These are phyloP conservation scores for Glycyrrhiza uralensis DNA, from an alignment of 306 rosid species.

Conservation along the genomic window DNA sequence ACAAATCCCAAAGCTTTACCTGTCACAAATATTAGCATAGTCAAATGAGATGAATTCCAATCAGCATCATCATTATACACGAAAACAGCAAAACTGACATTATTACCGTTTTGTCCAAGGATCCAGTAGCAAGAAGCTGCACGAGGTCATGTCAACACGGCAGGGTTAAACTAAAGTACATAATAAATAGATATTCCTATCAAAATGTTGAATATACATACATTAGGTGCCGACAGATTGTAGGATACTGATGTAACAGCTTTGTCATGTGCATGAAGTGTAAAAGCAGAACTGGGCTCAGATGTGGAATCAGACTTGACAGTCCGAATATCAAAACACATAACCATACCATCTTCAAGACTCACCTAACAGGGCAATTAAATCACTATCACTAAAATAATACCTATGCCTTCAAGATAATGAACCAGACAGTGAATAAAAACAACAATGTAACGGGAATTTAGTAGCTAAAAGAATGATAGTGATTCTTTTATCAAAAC, in stretches of 20 bases:
- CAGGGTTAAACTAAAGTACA: slow-evolving; percentile 28
- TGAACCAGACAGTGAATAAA: no score
- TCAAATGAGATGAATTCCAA: slow-evolving; percentile 16
- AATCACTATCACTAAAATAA: no score
- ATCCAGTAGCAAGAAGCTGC: slow-evolving; percentile 94
- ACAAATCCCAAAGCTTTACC: slow-evolving; percentile 96
- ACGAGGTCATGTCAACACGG: slow-evolving; percentile 2
- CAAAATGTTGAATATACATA: slow-evolving; percentile 31
- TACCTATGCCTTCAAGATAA: no score
- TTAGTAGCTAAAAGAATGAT: no score
- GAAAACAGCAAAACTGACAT: neutral
- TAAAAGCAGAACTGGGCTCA: no score
- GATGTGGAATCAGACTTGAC: no score
- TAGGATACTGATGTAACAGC: slow-evolving; percentile 72
- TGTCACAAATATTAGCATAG: slow-evolving; percentile 30
- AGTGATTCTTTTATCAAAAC: no score
- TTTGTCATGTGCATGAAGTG: slow-evolving; percentile 89
- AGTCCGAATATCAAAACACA: no score
- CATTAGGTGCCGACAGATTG: slow-evolving; percentile 71
- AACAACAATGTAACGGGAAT: no score
- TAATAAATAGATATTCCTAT: neutral
- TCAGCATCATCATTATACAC: neutral
- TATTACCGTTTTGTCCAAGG: slow-evolving; percentile 77
- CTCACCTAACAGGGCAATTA: no score
- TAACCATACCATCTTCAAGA: no score